Base-by-base conservation (phyloP, 306 rosid species). In the Vachellia collinsii region DNA sequence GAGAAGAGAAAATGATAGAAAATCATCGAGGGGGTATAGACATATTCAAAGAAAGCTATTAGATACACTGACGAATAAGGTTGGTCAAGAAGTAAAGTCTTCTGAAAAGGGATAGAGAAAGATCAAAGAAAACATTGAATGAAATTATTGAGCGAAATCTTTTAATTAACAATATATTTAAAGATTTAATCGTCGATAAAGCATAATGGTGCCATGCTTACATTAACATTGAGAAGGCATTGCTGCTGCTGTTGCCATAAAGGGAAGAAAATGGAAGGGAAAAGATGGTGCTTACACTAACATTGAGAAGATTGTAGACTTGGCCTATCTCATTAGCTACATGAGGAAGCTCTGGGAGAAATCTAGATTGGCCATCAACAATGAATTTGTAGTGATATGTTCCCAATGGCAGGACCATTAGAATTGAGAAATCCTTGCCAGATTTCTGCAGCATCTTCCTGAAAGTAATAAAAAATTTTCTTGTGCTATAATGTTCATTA, bases 361-460 rank as follows among this genome's bases (percentile, higher is more conserved):
- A 88, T 86, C 93, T 89, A 85, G 80, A 79, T 75, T 92, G 90
- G 47, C 92, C 97, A 81, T 94, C 98, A 13, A 94, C 97, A 51
- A 88, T 74, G 84, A 91, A 85, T 91, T 82, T 92, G 89, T 92
- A 94, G 85, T 88, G 98, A 85, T 91, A 94, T 72, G 87, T 79
- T 73, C 98, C 98, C 47, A 92, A 80, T 46, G 97, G 93, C 75
- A 94, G 92, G 83, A 94, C 97, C 81, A 90, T 12, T 61, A 94
- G 85, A 75, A 92, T 77, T 17, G 97, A 85, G 81, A 84, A 88
- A 85, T 92, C 98, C 85, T 94, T 92, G 83, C 97, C 97, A 78
- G 88, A 85, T 85, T 94, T 90, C 90, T 92, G 97, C 82, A 94
- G 71, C 38, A 70, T 39, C 88, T 82, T 92, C 86, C 98, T 94